These are phyloP conservation scores for Acrocalymma vagum DNA, from an alignment of 2,329 filamentous ascomycete genomes.

Conservation along the genomic window DNA sequence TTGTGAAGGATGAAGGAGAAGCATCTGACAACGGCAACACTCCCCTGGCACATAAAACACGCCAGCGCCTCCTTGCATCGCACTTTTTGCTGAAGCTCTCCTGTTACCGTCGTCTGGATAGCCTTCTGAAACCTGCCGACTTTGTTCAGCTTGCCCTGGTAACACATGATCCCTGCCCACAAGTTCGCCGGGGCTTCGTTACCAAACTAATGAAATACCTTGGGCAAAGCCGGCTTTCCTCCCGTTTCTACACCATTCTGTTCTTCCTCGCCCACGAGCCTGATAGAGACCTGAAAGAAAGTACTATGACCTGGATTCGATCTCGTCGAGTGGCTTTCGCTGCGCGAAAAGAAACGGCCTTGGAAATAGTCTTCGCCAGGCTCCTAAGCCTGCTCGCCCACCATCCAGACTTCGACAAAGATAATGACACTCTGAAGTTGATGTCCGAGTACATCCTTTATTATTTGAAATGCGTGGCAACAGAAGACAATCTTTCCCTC, in stretches of 20 bases:
- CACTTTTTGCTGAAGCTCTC: slow-evolving; percentile 85
- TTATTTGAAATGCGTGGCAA: slow-evolving; percentile 83
- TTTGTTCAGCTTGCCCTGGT: slow-evolving; percentile 86
- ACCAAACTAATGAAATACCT: slow-evolving; percentile 91
- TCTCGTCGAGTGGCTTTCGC: slow-evolving; percentile 76
- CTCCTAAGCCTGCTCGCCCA: slow-evolving; percentile 89
- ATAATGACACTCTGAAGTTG: slow-evolving; percentile 74
- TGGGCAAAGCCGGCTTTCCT: slow-evolving; percentile 72
- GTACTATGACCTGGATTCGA: slow-evolving; percentile 87
- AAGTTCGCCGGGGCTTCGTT: slow-evolving; percentile 81
- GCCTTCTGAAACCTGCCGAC: slow-evolving; percentile 72
- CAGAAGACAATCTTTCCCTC: slow-evolving; percentile 84
- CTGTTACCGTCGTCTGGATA: slow-evolving; percentile 77
- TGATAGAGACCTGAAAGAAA: slow-evolving; percentile 72
- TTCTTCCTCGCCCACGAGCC: slow-evolving; percentile 95
- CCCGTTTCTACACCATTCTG: slow-evolving; percentile 86
- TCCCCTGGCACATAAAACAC: slow-evolving; percentile 78
- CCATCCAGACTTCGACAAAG: slow-evolving; percentile 82
- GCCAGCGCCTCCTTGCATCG: slow-evolving; percentile 83
- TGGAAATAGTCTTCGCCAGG: slow-evolving; percentile 84
- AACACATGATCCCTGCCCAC: slow-evolving; percentile 76
- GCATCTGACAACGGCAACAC: slow-evolving; percentile 76
- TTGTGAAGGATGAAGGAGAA: slow-evolving; percentile 81
- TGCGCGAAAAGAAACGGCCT: slow-evolving; percentile 62
- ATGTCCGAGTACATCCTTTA: slow-evolving; percentile 90